Evolutionary conservation across 139 green algal genomes (phyloP).

Genomic region (Edaphochlamys debaryana): DNA sequence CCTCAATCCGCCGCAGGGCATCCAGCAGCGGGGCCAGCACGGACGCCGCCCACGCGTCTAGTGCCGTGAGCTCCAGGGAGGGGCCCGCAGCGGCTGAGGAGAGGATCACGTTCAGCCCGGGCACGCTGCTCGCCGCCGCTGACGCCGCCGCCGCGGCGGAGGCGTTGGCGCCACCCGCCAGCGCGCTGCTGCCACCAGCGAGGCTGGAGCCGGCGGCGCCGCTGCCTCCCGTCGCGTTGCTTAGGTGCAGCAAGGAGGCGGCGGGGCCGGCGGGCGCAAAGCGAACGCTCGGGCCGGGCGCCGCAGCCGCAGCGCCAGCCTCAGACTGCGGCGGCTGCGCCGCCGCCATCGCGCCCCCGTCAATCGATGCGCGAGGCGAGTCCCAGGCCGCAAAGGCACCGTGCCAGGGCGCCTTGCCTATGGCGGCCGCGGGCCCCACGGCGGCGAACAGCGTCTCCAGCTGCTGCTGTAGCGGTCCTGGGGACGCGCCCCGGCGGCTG

Average conservation of each 20-base stretch:
- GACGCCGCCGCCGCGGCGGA: background rate
- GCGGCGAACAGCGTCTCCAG: background rate
- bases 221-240: background rate
- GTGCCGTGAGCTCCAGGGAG: background rate
- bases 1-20: background rate
- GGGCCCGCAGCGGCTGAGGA: background rate
- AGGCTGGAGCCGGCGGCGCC: background rate
- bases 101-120: background rate
- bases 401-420: background rate
- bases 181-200: background rate
- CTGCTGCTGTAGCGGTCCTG: constrained; percentile 18
- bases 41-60: constrained; percentile 1
- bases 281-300: background rate
- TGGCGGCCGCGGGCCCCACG: too few relatives aligned
- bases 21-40: constrained; percentile 18
- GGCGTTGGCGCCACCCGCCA: too few relatives aligned
- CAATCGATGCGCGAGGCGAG: too few relatives aligned
- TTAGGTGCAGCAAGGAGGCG: background rate
- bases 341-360: too few relatives aligned
- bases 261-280: background rate
- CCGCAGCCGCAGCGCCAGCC: too few relatives aligned
- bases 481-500: background rate
- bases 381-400: constrained; percentile 20
- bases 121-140: background rate
- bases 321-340: background rate